Evolutionary conservation across 192 early-diverging fungal genomes (phyloP).

Genomic region (Backusella parvicylindrica): DNA sequence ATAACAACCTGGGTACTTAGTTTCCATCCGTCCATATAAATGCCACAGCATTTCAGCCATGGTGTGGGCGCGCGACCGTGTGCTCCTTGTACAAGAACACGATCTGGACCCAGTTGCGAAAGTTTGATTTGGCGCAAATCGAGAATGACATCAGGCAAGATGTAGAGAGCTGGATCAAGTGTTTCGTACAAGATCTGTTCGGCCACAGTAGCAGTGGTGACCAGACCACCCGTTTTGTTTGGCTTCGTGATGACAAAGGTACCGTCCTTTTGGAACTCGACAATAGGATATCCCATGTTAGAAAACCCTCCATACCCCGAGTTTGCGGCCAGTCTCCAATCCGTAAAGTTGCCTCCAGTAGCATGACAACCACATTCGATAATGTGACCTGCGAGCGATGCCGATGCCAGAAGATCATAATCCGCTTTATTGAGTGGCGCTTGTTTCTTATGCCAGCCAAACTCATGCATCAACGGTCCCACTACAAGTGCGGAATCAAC

Average conservation of each 20-base stretch:
- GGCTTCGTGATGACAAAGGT: slow-evolving; percentile 61
- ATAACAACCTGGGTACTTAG: slow-evolving; percentile 54
- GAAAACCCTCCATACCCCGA: slow-evolving; percentile 52
- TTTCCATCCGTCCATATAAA: slow-evolving; percentile 58
- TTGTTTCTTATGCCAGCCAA: slow-evolving; percentile 41
- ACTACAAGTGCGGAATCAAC: slow-evolving; percentile 64
- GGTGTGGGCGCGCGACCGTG: slow-evolving; percentile 55
- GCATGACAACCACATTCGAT: slow-evolving; percentile 69
- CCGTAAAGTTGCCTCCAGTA: slow-evolving; percentile 69
- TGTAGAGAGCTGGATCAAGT: slow-evolving; percentile 59
- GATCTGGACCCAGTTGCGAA: slow-evolving; percentile 46
- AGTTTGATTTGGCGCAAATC: slow-evolving; percentile 58
- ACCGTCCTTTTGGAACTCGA: slow-evolving; percentile 51
- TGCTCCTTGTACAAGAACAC: slow-evolving; percentile 57
- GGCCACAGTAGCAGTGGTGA: slow-evolving; percentile 50
- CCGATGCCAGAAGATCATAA: slow-evolving; percentile 57
- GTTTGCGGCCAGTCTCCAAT: slow-evolving; percentile 54
- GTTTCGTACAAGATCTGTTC: slow-evolving; percentile 68
- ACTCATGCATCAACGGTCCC: slow-evolving; percentile 61
- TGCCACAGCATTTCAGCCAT: slow-evolving; percentile 57
- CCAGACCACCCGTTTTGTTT: slow-evolving; percentile 59
- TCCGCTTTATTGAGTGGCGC: slow-evolving; percentile 19
- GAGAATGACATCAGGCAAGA: slow-evolving; percentile 62
- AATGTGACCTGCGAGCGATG: slow-evolving; percentile 63
- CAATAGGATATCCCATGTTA: slow-evolving; percentile 70